Conservation (phyloP, 2,329 filamentous ascomycete species). For the Coniochaeta sp. region DNA sequence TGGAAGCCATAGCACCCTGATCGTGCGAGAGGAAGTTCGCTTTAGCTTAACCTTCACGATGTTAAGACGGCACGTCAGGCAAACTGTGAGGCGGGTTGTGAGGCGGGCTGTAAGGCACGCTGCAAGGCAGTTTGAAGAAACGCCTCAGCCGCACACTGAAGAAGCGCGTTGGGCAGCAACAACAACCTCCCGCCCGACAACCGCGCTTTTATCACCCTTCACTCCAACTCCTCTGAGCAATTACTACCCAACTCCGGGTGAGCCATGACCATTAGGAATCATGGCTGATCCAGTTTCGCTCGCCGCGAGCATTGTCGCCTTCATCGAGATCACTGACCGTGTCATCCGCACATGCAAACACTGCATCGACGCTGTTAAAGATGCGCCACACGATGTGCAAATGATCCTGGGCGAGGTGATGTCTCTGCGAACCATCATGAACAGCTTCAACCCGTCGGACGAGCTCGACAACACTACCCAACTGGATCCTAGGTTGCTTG, state of each 20-base stretch:
- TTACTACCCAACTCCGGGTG: background rate
- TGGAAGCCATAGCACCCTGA: too few relatives aligned
- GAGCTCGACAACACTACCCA: background rate
- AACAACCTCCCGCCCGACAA: background rate
- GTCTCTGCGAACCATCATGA: slow-evolving; percentile 9
- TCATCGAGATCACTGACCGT: slow-evolving; percentile 9
- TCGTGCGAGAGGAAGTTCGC: too few relatives aligned
- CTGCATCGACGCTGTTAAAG: slow-evolving; percentile 9
- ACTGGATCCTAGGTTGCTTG: slow-evolving; percentile 1
- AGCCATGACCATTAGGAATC: background rate
- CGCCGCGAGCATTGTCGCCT: slow-evolving; percentile 10
- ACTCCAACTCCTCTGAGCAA: too few relatives aligned
- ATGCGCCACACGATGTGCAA: slow-evolving; percentile 11
- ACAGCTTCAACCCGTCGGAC: slow-evolving; percentile 1
- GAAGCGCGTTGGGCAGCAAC: background rate
- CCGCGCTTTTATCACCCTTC: background rate
- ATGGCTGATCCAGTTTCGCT: background rate
- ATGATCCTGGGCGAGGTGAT: slow-evolving; percentile 10
- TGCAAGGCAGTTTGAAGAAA: background rate
- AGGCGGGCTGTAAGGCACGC: background rate
- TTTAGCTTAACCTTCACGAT: too few relatives aligned
- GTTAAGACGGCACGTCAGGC: too few relatives aligned
- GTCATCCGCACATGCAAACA: slow-evolving; percentile 10
- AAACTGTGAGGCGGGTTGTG: too few relatives aligned
- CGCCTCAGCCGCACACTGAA: background rate